Base-by-base conservation (phyloP, 2,329 filamentous ascomycete species). In the Aureobasidium sp. region DNA sequence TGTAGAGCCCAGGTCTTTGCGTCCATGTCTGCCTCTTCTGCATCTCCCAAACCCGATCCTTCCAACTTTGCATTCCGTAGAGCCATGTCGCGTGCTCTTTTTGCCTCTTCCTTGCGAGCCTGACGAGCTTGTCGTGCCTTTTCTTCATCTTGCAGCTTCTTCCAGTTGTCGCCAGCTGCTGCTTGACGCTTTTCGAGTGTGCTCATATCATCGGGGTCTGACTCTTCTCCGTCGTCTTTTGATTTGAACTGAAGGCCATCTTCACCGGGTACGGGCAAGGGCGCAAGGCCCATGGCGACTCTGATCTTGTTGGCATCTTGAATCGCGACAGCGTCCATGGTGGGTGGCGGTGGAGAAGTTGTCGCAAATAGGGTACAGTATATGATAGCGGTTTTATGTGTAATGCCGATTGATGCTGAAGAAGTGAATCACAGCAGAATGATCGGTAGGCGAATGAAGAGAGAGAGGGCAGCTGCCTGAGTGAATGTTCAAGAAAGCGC, bases 271-370 rank as follows among this genome's bases (percentile, higher is more conserved):
- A 95, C 89, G 30, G 91, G 90, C 70, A 97, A 79, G 30, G 91
- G 92, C 72, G 93, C 90, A 80, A 97, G 86, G 71, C 93, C 93
- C 78, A 97, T 85, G 54, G 91, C 90, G 69, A 87, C 81, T 69
- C 93, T 91, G 70, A 97, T 88, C 72, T 92, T 89, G 78, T 97
- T 97, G 67, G 90, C 91, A 81, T 97, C 91, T 75, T 95, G 90
- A 71, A 97, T 92, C 32, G 89, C 87, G 48, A 90, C 84, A 55
- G 72, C 70, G 65, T 73, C 69, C 69, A 71, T 70, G 37, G 16
- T 49, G 29, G 50, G 69, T 27, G 68, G 74, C 63, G 57, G 67
- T 67, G 70, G 67, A 39, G 63, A 1, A 1, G 63, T 59, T 57
- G 63, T 59, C 9, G 47, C 32, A 15, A 21, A 6, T 9, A n/a